These are phyloP conservation scores for Mucor indicus DNA, from an alignment of 371 early-diverging fungal genomes.

Conservation along the genomic window DNA sequence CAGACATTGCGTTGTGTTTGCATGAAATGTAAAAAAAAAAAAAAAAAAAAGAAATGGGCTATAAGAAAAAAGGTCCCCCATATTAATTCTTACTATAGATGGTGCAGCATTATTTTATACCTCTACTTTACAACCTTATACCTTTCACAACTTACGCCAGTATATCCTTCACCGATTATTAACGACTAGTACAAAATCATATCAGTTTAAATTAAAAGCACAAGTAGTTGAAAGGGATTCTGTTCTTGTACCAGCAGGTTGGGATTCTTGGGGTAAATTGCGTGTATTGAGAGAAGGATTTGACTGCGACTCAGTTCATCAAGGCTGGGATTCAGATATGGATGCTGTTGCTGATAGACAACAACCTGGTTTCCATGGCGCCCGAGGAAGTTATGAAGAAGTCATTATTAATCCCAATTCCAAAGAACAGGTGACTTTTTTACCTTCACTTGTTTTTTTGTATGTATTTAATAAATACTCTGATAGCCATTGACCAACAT, in stretches of 20 bases:
- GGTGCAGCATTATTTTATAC: slow-evolving; percentile 93
- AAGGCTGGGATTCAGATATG: slow-evolving; percentile 58
- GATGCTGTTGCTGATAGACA: slow-evolving; percentile 28
- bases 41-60: no score
- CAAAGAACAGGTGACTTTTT: slow-evolving; percentile 33
- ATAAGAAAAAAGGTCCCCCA: not conserved
- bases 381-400: slow-evolving; percentile 42
- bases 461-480: slow-evolving; percentile 6
- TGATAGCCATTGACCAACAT: slow-evolving; percentile 24
- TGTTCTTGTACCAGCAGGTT: slow-evolving; percentile 87
- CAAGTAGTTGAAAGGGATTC: slow-evolving; percentile 86
- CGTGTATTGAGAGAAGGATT: slow-evolving; percentile 73
- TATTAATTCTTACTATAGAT: slow-evolving; percentile 45
- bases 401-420: slow-evolving; percentile 34
- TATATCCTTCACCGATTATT: slow-evolving; percentile 84
- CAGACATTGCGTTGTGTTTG: slow-evolving; percentile 88
- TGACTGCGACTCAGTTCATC: slow-evolving; percentile 56
- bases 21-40: slow-evolving; percentile 91
- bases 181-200: slow-evolving; percentile 33
- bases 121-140: slow-evolving; percentile 78
- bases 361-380: slow-evolving; percentile 28
- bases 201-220: slow-evolving; percentile 63
- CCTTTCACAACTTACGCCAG: slow-evolving; percentile 73
- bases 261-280: slow-evolving; percentile 91
- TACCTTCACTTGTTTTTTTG: not conserved